Conservation (phyloP, 2,329 filamentous ascomycete species). For the Paradendryphiella salina region DNA sequence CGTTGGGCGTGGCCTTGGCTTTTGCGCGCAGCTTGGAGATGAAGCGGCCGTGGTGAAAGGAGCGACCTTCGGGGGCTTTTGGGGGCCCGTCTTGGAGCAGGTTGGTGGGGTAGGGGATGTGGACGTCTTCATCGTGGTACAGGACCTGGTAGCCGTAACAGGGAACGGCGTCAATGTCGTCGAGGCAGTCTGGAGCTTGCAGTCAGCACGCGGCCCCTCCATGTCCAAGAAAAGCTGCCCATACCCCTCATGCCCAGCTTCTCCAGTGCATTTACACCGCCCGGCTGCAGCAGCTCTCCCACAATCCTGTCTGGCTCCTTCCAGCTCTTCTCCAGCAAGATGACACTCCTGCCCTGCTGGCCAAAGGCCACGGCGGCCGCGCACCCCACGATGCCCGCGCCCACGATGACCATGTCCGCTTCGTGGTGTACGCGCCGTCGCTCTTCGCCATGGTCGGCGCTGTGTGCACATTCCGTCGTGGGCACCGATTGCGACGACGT, state of each 20-base stretch:
- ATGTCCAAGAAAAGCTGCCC: not conserved
- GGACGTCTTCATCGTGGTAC: slow-evolving; percentile 73
- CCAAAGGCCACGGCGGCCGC: slow-evolving; percentile 82
- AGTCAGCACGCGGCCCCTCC: slow-evolving; percentile 12
- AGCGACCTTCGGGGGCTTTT: slow-evolving; percentile 66
- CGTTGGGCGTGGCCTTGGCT: slow-evolving; percentile 75
- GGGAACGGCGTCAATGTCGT: slow-evolving; percentile 82
- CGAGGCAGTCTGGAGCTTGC: slow-evolving; percentile 65
- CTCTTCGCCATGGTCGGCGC: slow-evolving; percentile 45
- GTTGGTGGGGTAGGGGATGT: slow-evolving; percentile 77
- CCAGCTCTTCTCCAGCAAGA: slow-evolving; percentile 85
- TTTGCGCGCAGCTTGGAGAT: slow-evolving; percentile 78
- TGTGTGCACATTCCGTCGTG: slow-evolving; percentile 18
- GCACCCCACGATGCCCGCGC: slow-evolving; percentile 87
- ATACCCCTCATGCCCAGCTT: slow-evolving; percentile 70
- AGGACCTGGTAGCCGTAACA: slow-evolving; percentile 87
- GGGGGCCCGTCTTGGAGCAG: slow-evolving; percentile 45
- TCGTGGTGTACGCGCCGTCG: slow-evolving; percentile 61
- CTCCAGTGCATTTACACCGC: slow-evolving; percentile 78
- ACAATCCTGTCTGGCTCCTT: slow-evolving; percentile 95
- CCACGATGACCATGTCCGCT: slow-evolving; percentile 85
- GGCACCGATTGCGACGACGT: slow-evolving; percentile 17
- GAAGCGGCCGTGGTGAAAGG: slow-evolving; percentile 94
- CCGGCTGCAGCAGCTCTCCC: slow-evolving; percentile 91
- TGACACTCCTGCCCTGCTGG: slow-evolving; percentile 85